A percentile compares a stretch with the other conserved stretches of the same genome.
Evolutionary conservation across 1,284 basidiomycete genomes (phyloP).

Genomic region (Heterobasidion parviporum): DNA sequence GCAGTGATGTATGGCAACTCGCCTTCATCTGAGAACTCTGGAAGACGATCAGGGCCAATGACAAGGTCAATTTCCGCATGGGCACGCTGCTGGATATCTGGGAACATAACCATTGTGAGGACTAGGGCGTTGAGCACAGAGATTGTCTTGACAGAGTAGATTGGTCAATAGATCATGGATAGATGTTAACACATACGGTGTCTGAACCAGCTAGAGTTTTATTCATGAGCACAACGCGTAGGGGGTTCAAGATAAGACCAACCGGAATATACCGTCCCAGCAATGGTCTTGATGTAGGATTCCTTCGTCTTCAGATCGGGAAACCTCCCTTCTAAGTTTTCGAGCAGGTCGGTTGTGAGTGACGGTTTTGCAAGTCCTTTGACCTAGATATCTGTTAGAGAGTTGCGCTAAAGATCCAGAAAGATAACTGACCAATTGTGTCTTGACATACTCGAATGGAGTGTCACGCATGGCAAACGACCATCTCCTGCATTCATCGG

Average conservation of each 20-base stretch:
- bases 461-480: slow-evolving; percentile 2
- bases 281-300: background rate
- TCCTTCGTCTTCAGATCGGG: background rate
- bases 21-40: slow-evolving; percentile 5
- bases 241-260: background rate
- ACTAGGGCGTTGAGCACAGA: slow-evolving; percentile 3
- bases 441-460: slow-evolving; percentile 3
- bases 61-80: slow-evolving; percentile 6
- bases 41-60: slow-evolving; percentile 6
- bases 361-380: slow-evolving; percentile 1
- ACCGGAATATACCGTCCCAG: background rate
- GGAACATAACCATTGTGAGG: slow-evolving; percentile 4
- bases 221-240: no score
- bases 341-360: background rate
- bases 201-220: slow-evolving; percentile 3
- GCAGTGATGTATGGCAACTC: slow-evolving; percentile 5
- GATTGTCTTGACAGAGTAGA: background rate
- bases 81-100: slow-evolving; percentile 5
- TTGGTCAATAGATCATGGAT: background rate
- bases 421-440: slow-evolving; percentile 1
- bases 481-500: background rate
- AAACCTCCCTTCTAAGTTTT: background rate
- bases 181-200: background rate
- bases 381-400: background rate
- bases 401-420: background rate